Percentiles rank a stretch among this genome's conserved stretches.
Conservation (phyloP, 208 protist genomes). For the Acanthamoeba quina region DNA sequence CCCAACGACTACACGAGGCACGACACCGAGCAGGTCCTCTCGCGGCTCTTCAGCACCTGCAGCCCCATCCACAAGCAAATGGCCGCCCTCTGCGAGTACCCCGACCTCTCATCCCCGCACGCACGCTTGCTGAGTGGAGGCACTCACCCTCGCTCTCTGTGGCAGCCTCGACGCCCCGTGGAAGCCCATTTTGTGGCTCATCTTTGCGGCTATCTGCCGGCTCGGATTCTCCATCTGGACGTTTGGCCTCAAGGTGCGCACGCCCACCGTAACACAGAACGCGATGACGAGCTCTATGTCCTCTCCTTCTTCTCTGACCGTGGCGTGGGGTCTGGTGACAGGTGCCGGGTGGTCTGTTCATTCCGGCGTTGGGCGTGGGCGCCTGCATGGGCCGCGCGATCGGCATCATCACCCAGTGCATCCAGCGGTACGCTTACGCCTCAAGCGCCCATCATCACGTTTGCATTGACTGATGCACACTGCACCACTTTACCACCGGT, state of each 20-base stretch:
- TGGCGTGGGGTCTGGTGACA: too few relatives aligned
- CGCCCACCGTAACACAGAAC: too few relatives aligned
- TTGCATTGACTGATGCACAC: too few relatives aligned
- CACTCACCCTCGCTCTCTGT: not conserved
- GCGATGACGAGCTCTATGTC: too few relatives aligned
- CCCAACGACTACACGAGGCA: conserved; percentile 32
- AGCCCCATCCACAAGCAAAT: conserved; percentile 10
- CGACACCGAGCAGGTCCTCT: not conserved
- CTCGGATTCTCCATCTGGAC: conserved; percentile 46
- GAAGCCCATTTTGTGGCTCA: conserved; percentile 36
- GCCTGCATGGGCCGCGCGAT: conserved; percentile 53
- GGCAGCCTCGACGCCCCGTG: not conserved
- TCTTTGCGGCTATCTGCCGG: not conserved
- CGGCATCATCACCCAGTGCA: conserved; percentile 31
- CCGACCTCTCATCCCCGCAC: not conserved
- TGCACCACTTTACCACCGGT: too few relatives aligned
- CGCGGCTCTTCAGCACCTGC: conserved; percentile 31
- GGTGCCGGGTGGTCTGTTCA: conserved; percentile 48
- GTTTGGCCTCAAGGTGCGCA: conserved; percentile 54
- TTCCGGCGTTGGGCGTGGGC: conserved; percentile 45
- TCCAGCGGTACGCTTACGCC: not conserved
- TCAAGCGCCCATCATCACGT: too few relatives aligned
- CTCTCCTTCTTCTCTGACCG: too few relatives aligned
- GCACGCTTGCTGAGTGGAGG: not conserved
- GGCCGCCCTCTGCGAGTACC: conserved; percentile 25